A percentile compares a stretch with the other conserved stretches of the same genome.
phyloP scores from a whole-genome alignment of 75 land plant genomes.

The Sequoia sempervirens region DNA sequence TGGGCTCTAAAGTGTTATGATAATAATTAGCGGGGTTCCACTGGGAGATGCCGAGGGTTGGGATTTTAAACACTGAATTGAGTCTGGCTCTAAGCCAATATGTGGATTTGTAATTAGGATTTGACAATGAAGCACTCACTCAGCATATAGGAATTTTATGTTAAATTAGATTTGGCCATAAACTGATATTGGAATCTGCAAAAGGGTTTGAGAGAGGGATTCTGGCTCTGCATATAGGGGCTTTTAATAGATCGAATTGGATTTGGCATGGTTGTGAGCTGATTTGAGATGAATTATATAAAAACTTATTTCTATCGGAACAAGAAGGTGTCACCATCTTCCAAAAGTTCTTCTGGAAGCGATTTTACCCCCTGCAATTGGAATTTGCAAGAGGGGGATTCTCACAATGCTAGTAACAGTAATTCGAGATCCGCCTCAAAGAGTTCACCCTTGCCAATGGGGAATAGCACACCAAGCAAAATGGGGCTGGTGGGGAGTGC shows the following conservation, averaged over 20 bases:
- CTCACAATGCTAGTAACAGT: background rate
- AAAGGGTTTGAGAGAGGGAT: background rate
- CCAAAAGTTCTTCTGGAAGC: background rate
- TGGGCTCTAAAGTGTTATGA: background rate
- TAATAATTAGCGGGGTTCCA: background rate
- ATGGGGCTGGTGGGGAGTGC: conserved; percentile 13
- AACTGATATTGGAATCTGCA: background rate
- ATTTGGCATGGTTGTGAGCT: background rate
- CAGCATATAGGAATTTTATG: background rate
- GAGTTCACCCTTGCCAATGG: conserved; percentile 5
- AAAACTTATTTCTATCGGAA: background rate
- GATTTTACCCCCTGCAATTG: background rate
- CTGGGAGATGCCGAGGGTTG: background rate
- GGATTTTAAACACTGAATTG: background rate
- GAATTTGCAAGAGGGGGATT: background rate
- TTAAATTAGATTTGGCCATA: background rate
- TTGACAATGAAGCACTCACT: background rate
- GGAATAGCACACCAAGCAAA: no score
- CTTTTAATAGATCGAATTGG: background rate
- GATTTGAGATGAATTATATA: conserved; percentile 7
- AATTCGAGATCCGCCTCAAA: background rate
- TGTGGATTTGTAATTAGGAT: background rate
- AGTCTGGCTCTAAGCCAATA: background rate
- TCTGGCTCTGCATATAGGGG: background rate
- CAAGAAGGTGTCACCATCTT: conserved; percentile 1